Percentiles rank a stretch among this genome's conserved stretches.
phyloP scores from a whole-genome alignment of 2,329 filamentous ascomycete genomes.

The Tolypocladium ophioglossoides region DNA sequence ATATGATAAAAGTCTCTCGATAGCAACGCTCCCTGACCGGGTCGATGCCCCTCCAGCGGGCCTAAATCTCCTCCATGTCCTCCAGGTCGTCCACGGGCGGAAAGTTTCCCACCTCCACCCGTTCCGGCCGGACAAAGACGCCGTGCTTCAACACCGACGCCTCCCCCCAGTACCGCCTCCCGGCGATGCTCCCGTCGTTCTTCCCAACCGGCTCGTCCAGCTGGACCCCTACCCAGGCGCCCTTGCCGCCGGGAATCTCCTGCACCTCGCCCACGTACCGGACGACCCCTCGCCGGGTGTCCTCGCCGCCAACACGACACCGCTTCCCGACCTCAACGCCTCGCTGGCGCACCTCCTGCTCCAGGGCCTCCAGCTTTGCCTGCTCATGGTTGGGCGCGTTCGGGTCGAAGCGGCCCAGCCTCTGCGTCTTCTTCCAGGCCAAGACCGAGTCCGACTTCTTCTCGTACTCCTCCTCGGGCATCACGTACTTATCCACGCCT shows the following conservation, averaged over 20 bases:
- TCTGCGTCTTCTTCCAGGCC: constrained; percentile 90
- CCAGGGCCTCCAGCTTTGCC: constrained; percentile 57
- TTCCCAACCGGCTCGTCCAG: constrained; percentile 74
- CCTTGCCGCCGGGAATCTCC: constrained; percentile 57
- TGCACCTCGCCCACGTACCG: constrained; percentile 63
- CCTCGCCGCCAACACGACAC: constrained; percentile 56
- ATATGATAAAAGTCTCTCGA: background rate
- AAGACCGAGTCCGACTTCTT: constrained; percentile 79
- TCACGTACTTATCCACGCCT: constrained; percentile 77
- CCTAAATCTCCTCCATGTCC: constrained; percentile 63
- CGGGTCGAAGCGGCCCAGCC: constrained; percentile 93
- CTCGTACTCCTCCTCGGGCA: constrained; percentile 81
- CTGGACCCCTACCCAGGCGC: constrained; percentile 62
- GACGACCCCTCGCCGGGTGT: constrained; percentile 58
- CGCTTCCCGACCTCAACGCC: constrained; percentile 54
- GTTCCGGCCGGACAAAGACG: constrained; percentile 68
- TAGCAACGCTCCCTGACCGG: background rate
- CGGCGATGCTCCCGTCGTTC: constrained; percentile 66
- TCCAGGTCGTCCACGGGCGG: constrained; percentile 62
- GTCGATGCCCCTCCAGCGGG: background rate
- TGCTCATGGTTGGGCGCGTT: constrained; percentile 64
- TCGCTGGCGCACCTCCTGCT: constrained; percentile 58
- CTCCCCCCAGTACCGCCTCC: constrained; percentile 58
- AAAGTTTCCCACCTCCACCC: constrained; percentile 67
- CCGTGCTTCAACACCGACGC: constrained; percentile 58